These are phyloP conservation scores for Leccinum laetum DNA, from an alignment of 1,284 basidiomycete genomes.

Conservation along the genomic window DNA sequence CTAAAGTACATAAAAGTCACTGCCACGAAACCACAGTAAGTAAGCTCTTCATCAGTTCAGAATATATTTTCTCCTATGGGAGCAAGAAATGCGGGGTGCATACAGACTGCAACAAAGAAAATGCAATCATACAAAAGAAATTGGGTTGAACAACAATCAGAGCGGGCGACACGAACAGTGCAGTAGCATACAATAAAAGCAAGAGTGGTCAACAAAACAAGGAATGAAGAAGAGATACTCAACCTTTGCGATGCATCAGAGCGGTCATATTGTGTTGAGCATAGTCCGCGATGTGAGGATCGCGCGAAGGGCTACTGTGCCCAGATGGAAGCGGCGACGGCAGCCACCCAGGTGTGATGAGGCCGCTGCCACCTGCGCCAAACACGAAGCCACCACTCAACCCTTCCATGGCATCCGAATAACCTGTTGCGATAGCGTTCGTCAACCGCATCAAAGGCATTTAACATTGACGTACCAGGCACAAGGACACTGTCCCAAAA, in stretches of 20 bases:
- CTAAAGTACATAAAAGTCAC: not conserved
- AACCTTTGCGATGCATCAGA: constrained; percentile 32
- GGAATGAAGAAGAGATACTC: constrained; percentile 4
- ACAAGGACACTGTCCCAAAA: constrained; percentile 87
- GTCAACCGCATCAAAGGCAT: constrained; percentile 12
- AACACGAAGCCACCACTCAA: constrained; percentile 81
- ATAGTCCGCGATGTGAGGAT: constrained; percentile 27
- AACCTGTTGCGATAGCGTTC: constrained; percentile 49
- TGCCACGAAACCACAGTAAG: not conserved
- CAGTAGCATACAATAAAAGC: constrained; percentile 5
- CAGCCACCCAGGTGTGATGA: constrained; percentile 37
- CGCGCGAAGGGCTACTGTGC: constrained; percentile 29
- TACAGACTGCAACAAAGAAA: constrained; percentile 8
- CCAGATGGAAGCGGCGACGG: constrained; percentile 33
- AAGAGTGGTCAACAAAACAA: constrained; percentile 4
- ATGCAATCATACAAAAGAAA: constrained; percentile 17
- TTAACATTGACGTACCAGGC: constrained; percentile 55
- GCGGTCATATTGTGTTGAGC: constrained; percentile 26
- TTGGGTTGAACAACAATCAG: constrained; percentile 7
- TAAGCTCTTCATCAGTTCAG: constrained; percentile 3
- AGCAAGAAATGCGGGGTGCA: constrained; percentile 15
- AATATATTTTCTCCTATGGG: constrained; percentile 13
- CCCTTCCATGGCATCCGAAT: constrained; percentile 74
- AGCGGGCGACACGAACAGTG: constrained; percentile 1
- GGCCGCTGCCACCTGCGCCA: constrained; percentile 71